Percentiles rank a stretch among this genome's conserved stretches.
Evolutionary conservation across 768 basidiomycete genomes (phyloP).

Genomic region (Ramaria rubella): DNA sequence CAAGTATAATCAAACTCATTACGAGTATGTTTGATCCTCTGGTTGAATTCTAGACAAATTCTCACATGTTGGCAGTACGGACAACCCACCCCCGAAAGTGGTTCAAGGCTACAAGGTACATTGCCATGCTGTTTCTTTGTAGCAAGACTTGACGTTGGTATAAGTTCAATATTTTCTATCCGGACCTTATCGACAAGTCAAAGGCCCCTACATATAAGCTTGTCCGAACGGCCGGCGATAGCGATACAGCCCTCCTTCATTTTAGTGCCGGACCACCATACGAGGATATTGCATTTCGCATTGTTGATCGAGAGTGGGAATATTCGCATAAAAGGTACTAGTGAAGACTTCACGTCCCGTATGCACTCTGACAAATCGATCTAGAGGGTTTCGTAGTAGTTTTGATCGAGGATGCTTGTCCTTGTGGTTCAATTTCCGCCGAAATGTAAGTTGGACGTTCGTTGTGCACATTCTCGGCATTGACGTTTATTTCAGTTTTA

Average conservation of each 20-base stretch:
- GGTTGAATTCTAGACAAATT: neutral
- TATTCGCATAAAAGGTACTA: constrained; percentile 89
- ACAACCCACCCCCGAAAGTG: constrained; percentile 98
- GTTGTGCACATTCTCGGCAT: neutral
- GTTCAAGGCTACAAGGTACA: constrained; percentile 95
- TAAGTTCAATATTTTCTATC: constrained; percentile 96
- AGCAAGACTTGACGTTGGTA: constrained; percentile 13
- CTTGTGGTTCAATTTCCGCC: constrained; percentile 93
- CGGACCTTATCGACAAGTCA: constrained; percentile 96
- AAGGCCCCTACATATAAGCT: constrained; percentile 97
- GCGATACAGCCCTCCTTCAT: constrained; percentile 87
- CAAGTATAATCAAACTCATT: constrained; percentile 99
- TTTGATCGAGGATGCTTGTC: constrained; percentile 97
- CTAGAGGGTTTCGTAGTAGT: constrained; percentile 90
- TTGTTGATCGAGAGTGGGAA: constrained; percentile 98
- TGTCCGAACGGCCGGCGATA: constrained; percentile 88
- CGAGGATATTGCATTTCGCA: constrained; percentile 97
- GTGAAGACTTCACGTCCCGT: neutral
- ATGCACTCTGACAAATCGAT: constrained; percentile 11
- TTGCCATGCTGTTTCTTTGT: constrained; percentile 6
- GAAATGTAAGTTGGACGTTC: constrained; percentile 59
- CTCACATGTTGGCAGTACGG: constrained; percentile 50
- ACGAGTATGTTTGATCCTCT: constrained; percentile 62
- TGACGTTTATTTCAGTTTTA: constrained; percentile 50
- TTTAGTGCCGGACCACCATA: constrained; percentile 98